These are phyloP conservation scores for Entomortierella lignicola DNA, from an alignment of 192 early-diverging fungal genomes.

Conservation along the genomic window DNA sequence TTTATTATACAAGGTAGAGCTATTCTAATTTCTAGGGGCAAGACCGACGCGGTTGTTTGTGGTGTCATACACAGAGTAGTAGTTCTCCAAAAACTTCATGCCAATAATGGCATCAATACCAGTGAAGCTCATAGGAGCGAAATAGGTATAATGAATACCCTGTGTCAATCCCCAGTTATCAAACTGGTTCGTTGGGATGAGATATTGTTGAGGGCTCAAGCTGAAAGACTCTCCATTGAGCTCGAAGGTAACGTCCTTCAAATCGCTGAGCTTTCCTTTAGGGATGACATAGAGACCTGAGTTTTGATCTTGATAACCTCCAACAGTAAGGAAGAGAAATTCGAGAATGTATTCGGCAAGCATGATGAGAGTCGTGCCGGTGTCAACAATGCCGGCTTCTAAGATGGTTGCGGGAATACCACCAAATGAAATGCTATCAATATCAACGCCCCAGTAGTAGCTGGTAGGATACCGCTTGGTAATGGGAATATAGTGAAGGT, in stretches of 20 bases:
- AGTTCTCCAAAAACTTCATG: slow-evolving; percentile 62
- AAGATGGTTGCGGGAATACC: not conserved
- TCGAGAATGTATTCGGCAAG: slow-evolving; percentile 4
- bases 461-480: slow-evolving; percentile 22
- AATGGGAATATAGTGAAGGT: slow-evolving; percentile 59
- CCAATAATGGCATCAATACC: slow-evolving; percentile 58
- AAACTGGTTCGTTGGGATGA: slow-evolving; percentile 16
- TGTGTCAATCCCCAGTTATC: not conserved
- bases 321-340: slow-evolving; percentile 18
- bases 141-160: slow-evolving; percentile 17
- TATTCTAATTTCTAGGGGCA: slow-evolving; percentile 22
- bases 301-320: slow-evolving; percentile 12
- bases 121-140: not conserved
- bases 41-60: slow-evolving; percentile 57
- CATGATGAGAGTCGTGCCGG: slow-evolving; percentile 51
- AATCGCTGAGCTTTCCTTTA: slow-evolving; percentile 14
- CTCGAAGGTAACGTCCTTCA: slow-evolving; percentile 28
- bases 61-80: slow-evolving; percentile 65
- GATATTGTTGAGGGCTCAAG: slow-evolving; percentile 26
- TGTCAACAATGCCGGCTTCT: slow-evolving; percentile 49
- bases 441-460: slow-evolving; percentile 41
- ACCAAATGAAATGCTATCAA: slow-evolving; percentile 17
- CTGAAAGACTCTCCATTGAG: slow-evolving; percentile 21
- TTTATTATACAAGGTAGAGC: no score
- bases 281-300: slow-evolving; percentile 36